phyloP scores from a whole-genome alignment of 2,329 filamentous ascomycete genomes.

The Ascochyta lentis region DNA sequence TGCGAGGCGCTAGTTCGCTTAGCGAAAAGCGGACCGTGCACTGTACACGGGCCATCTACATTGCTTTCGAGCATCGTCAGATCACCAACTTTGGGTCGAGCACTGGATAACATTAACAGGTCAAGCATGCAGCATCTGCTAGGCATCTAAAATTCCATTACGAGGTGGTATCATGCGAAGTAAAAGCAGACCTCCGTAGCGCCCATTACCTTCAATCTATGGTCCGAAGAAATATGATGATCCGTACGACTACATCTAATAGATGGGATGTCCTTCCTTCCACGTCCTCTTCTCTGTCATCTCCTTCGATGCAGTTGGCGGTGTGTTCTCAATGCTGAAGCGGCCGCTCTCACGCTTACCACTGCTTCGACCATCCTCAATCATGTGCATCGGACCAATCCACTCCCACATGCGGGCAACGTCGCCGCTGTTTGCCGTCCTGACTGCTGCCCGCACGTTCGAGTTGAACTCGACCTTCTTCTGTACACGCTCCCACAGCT shows the following conservation, averaged over 20 bases:
- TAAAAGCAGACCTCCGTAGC: slow-evolving; percentile 12
- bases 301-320: slow-evolving; percentile 37
- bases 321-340: slow-evolving; percentile 44
- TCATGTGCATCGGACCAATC: slow-evolving; percentile 65
- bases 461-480: slow-evolving; percentile 90
- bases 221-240: slow-evolving; percentile 13
- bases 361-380: slow-evolving; percentile 48
- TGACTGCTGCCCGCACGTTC: slow-evolving; percentile 83
- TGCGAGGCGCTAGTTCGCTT: slow-evolving; percentile 14
- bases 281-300: slow-evolving; percentile 49
- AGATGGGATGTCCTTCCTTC: slow-evolving; percentile 57
- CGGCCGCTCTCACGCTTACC: slow-evolving; percentile 42
- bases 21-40: slow-evolving; percentile 1
- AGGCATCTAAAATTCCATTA: slow-evolving; percentile 9
- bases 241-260: slow-evolving; percentile 39
- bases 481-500: slow-evolving; percentile 83
- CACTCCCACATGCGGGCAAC: slow-evolving; percentile 72
- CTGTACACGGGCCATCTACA: not conserved
- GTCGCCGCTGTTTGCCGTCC: slow-evolving; percentile 61
- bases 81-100: not conserved
- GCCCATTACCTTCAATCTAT: slow-evolving; percentile 4
- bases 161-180: slow-evolving; percentile 40
- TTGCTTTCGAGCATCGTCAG: not conserved
- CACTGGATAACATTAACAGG: not conserved
- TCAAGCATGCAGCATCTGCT: not conserved